Evolutionary conservation across 2,329 filamentous ascomycete species (phyloP), one percentile per base, ranked within the genome.

Genomic region (Ophiostoma populinum): DNA sequence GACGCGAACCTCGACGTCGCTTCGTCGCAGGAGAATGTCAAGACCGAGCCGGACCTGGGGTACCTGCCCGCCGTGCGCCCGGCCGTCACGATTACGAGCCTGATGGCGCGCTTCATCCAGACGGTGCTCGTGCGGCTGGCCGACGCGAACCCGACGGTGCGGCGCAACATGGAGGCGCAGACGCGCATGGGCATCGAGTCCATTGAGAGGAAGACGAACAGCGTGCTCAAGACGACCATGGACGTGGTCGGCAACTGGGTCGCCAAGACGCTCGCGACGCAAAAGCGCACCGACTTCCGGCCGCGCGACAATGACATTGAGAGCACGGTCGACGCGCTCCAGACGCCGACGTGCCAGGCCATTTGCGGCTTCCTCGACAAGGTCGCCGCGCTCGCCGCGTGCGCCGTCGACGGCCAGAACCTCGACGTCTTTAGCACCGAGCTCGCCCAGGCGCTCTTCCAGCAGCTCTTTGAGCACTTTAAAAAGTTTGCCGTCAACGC

Each of bases 401-500:
- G 71, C 41, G 75, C 85, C 3, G 65, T 98, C 12, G 80, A 86
- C 48, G 82, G 83, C 3, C 70, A 77, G 27, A 95, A 95, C 47
- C 67, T 92, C 2, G 75, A 81, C 36, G 68, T 77, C 32, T 81
- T 95, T 51, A 74, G 79, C 36, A 77, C 76, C 40, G 87, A 95
- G 57, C 70, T 95, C 16, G 86, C 82, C 2, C 61, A 86, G 11
- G 77, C 78, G 8, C 65, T 93, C 24, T 75, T 86, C 45, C 61
- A 67, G 33, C 68, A 92, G 8, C 67, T 98, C 5, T 75, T 98
- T 42, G 81, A 90, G 42, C 90, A 98, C 56, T 82, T 95, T 58
- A 90, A 92, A 50, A 85, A 82, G 49, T 98, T 92, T 59, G 74
- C 78, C 41, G 83, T 98, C 45, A 93, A 85, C 46, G 82, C 86